A percentile compares a stretch with the other conserved stretches of the same genome.
These are phyloP conservation scores for Priceomyces haplophilus DNA, from an alignment of 805 yeast genomes.

Conservation along the genomic window DNA sequence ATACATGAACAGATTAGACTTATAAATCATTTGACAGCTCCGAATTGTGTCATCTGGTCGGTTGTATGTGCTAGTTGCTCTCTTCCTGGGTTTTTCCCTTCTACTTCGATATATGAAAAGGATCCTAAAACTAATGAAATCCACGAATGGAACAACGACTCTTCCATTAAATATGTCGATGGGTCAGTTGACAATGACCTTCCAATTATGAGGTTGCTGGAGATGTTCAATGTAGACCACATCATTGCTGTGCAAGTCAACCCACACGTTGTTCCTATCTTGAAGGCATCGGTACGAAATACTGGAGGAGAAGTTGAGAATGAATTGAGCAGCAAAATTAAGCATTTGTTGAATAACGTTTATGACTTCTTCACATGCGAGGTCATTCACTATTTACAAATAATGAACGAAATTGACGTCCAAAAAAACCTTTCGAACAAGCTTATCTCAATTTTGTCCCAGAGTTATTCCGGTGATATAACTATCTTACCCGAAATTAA, in stretches of 20 bases:
- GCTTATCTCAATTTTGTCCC: constrained; percentile 71
- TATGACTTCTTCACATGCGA: constrained; percentile 67
- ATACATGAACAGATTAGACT: constrained; percentile 87
- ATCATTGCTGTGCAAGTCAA: constrained; percentile 97
- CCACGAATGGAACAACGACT: constrained; percentile 76
- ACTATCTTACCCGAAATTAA: constrained; percentile 82
- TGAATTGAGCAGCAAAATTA: constrained; percentile 53
- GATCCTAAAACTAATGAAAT: constrained; percentile 67
- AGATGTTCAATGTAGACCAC: constrained; percentile 96
- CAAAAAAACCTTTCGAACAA: constrained; percentile 71
- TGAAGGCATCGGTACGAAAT: constrained; percentile 63
- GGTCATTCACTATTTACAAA: constrained; percentile 69
- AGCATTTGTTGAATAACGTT: constrained; percentile 48
- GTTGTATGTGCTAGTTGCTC: constrained; percentile 94
- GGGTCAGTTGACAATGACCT: constrained; percentile 95
- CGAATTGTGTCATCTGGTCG: constrained; percentile 79
- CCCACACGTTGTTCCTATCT: constrained; percentile 90
- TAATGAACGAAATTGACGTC: constrained; percentile 73
- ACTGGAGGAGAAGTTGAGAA: constrained; percentile 69
- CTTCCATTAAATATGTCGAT: constrained; percentile 80
- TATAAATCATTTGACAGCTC: constrained; percentile 75
- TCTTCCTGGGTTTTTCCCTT: constrained; percentile 86
- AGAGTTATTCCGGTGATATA: constrained; percentile 88
- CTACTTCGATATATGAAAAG: constrained; percentile 82
- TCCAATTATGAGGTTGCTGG: constrained; percentile 85